These are phyloP conservation scores for Geotrichum macrosporum DNA, from an alignment of 1,139 yeast genomes.

Conservation along the genomic window DNA sequence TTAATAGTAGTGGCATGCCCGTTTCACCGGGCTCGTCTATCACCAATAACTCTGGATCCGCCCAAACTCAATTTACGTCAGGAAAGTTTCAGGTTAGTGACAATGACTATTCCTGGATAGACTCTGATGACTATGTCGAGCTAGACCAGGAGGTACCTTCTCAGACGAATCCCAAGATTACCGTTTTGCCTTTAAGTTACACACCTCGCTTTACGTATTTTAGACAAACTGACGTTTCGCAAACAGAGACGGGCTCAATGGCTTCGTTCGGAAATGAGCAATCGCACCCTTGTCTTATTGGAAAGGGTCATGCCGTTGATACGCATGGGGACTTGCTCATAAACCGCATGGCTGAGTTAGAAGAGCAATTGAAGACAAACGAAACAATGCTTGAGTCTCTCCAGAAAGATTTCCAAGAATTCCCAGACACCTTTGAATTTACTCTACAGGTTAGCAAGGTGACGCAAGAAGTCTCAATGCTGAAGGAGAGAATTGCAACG, in stretches of 20 bases:
- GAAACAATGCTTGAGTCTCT: conserved; percentile 39
- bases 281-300: conserved; percentile 66
- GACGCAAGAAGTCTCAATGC: conserved; percentile 37
- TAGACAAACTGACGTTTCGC: conserved; percentile 52
- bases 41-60: conserved; percentile 19
- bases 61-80: conserved; percentile 22
- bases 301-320: conserved; percentile 38
- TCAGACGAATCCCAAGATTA: conserved; percentile 52
- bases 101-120: conserved; percentile 66
- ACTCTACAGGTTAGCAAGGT: conserved; percentile 33
- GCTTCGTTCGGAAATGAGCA: conserved; percentile 63
- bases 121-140: conserved; percentile 75
- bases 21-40: conserved; percentile 26
- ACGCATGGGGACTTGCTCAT: conserved; percentile 35
- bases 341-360: conserved; percentile 41
- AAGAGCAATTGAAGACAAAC: conserved; percentile 43
- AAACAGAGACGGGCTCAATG: conserved; percentile 35
- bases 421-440: conserved; percentile 29
- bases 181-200: conserved; percentile 59
- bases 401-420: conserved; percentile 28
- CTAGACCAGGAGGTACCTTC: conserved; percentile 44
- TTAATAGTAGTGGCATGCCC: conserved; percentile 31
- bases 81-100: conserved; percentile 42
- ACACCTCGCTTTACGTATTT: conserved; percentile 76
- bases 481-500: conserved; percentile 34